Evolutionary conservation across 495 filamentous ascomycete species (phyloP).

Genomic region (Penicillium paradoxum): DNA sequence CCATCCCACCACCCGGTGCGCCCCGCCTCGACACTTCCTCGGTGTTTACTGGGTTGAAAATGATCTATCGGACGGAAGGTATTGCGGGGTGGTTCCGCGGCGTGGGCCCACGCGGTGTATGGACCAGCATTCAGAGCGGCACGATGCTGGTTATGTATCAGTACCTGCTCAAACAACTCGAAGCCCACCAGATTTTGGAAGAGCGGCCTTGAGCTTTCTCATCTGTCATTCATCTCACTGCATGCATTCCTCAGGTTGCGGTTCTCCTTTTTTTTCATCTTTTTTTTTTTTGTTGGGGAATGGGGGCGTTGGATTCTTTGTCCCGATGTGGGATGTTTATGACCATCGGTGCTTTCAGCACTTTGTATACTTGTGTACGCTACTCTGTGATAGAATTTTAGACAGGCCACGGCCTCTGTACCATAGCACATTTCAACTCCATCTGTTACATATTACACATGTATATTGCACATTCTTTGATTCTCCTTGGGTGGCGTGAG

Average conservation of each 20-base stretch:
- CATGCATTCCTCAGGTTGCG: conserved; percentile 13
- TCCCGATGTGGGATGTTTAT: conserved; percentile 5
- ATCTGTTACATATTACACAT: too few relatives aligned
- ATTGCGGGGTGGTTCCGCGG: conserved; percentile 89
- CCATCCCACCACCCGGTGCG: conserved; percentile 66
- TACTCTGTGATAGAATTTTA: conserved; percentile 13
- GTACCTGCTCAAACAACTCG: conserved; percentile 72
- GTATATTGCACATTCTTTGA: neutral
- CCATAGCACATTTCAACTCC: conserved; percentile 8
- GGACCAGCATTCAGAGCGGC: conserved; percentile 95
- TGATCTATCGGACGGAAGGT: conserved; percentile 87
- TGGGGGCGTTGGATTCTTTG: conserved; percentile 25
- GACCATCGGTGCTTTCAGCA: conserved; percentile 2
- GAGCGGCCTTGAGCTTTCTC: conserved; percentile 17
- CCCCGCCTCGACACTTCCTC: conserved; percentile 81
- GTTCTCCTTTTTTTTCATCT: neutral
- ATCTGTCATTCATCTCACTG: conserved; percentile 2
- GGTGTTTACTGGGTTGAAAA: conserved; percentile 73
- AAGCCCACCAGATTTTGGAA: conserved; percentile 37
- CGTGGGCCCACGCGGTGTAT: conserved; percentile 88
- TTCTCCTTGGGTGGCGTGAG: too few relatives aligned
- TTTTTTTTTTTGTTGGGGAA: conserved; percentile 16
- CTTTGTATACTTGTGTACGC: conserved; percentile 10
- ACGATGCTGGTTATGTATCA: conserved; percentile 98
- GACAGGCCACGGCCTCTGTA: conserved; percentile 14